phyloP scores from a whole-genome alignment of 768 basidiomycete genomes.

The Glaciozyma martinii region DNA sequence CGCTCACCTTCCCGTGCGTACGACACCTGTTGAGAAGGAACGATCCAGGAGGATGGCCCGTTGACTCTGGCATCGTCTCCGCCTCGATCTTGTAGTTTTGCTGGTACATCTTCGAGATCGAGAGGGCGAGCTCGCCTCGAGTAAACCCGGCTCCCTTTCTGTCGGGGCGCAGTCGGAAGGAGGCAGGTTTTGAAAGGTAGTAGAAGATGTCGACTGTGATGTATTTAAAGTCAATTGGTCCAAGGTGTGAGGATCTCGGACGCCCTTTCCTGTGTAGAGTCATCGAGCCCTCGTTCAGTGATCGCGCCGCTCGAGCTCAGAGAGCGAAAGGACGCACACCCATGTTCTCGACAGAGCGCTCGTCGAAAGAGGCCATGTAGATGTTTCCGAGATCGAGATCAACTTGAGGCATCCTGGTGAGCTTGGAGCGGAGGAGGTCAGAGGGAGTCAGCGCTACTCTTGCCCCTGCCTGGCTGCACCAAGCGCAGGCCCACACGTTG shows the following conservation, averaged over 20 bases:
- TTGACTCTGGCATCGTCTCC: background rate
- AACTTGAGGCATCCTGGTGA: too few species aligned
- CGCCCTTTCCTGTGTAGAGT: background rate
- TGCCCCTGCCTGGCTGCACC: too few species aligned
- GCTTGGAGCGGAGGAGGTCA: too few species aligned
- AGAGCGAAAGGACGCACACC: too few species aligned
- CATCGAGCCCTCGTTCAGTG: too few species aligned
- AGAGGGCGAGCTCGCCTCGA: background rate
- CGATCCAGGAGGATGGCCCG: background rate
- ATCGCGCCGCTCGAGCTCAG: too few species aligned
- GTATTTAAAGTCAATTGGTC: background rate
- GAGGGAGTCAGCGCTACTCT: too few species aligned
- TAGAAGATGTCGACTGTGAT: background rate
- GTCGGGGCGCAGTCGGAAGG: background rate
- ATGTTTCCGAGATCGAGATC: too few species aligned
- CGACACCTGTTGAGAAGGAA: background rate
- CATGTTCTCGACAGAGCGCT: too few species aligned
- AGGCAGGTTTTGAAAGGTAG: background rate
- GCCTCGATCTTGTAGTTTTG: background rate
- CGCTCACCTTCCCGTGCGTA: background rate
- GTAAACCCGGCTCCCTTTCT: background rate
- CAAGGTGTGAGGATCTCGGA: background rate
- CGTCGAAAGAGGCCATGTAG: too few species aligned
- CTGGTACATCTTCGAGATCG: background rate
- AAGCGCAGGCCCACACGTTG: too few species aligned